phyloP scores from a whole-genome alignment of 2,329 filamentous ascomycete species.

The Cercospora nicotianae region DNA sequence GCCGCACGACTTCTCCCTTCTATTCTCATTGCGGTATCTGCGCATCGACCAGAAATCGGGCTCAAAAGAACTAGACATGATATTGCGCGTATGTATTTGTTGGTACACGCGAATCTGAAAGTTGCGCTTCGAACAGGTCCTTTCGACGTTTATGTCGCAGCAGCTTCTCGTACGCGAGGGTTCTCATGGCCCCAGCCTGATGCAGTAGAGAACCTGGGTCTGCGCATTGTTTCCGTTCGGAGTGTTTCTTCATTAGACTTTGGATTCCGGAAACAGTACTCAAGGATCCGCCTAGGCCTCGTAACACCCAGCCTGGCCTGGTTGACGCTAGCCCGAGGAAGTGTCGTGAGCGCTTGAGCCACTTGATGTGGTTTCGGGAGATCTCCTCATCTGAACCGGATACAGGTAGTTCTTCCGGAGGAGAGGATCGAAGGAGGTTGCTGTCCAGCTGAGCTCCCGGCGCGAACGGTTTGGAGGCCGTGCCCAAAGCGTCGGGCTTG shows the following conservation, averaged over 20 bases:
- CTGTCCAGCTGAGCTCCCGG: neutral
- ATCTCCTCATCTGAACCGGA: neutral
- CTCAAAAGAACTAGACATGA: neutral
- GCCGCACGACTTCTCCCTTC: neutral
- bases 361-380: neutral
- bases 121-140: neutral
- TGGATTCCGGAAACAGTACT: neutral
- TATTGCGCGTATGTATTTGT: neutral
- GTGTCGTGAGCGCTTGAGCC: neutral
- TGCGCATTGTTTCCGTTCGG: neutral
- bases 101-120: neutral
- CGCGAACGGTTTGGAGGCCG: neutral
- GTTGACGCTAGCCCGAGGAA: neutral
- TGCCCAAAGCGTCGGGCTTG: neutral
- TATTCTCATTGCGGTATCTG: neutral
- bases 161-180: neutral
- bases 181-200: neutral
- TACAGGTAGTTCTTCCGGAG: neutral
- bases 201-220: neutral
- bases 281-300: neutral
- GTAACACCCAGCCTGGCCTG: neutral
- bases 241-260: neutral
- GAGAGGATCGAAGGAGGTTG: neutral
- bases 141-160: neutral
- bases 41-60: neutral